Evolutionary conservation across 495 filamentous ascomycete genomes (phyloP), one percentile per base, ranked within the genome.

Genomic region (Acidomyces sp.): DNA sequence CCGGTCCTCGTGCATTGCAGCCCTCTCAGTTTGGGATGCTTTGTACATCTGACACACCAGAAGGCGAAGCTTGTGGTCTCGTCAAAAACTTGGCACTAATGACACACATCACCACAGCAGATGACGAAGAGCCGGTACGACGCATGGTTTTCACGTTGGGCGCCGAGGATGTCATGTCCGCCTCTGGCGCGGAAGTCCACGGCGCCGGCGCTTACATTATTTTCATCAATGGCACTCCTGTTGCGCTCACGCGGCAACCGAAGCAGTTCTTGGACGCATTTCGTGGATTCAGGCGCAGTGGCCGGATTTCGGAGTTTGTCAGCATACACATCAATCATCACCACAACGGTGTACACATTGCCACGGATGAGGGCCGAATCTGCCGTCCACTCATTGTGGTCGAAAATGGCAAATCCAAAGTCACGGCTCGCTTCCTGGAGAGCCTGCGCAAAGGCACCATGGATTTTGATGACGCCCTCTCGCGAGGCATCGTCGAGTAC

Each of bases 81-180:
- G 85, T 99, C 37, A 99, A 99, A 65, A 99, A 99, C 54, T 64
- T 99, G 64, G 92, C 90, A 2, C 70, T 99, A 12, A 96, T 99
- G 92, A 96, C 92, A 11, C 92, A 99, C 54, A 94, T 99, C 51
- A 99, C 90, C 7, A 95, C 87, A 2, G 79, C 90, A 33, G 83
- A 92, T 45, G 86, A 93, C 39, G 87, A 95, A 55, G 85, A 75
- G 13, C 84, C 87, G 0, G 77, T 99, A 6, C 73, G 71, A 48
- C 80, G 82, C 51, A 65, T 88, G 37, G 75, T 90, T 9, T 86
- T 82, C 60, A 69, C 77, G 41, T 63, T 86, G 18, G 82, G 82
- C 3, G 81, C 82, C 4, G 75, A 93, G 60, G 80, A 92, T 40
- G 77, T 95, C 27, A 61, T 65, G 1, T 71, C 71, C 20, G 63